These are phyloP conservation scores for Yamadazyma sp. DNA, from an alignment of 1,139 yeast genomes.

Conservation along the genomic window DNA sequence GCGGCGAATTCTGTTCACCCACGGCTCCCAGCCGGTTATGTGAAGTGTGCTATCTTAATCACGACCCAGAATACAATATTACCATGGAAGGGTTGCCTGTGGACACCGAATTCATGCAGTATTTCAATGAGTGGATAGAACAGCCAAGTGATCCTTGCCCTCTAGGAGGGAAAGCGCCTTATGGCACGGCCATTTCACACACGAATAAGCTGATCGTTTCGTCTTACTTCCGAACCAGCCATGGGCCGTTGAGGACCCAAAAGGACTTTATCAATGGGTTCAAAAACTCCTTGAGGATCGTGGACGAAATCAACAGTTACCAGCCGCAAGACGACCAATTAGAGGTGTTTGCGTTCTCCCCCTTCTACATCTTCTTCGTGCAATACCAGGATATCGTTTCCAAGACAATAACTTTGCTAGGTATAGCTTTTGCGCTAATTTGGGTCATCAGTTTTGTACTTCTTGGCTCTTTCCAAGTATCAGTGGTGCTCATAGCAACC, in stretches of 20 bases:
- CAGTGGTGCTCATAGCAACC: conserved; percentile 55
- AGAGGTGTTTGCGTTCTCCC: conserved; percentile 86
- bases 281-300: conserved; percentile 69
- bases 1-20: conserved; percentile 57
- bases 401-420: conserved; percentile 57
- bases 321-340: conserved; percentile 34
- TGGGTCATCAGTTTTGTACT: conserved; percentile 55
- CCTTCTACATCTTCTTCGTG: conserved; percentile 88
- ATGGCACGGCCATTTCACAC: conserved; percentile 58
- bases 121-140: conserved; percentile 78
- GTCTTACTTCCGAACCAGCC: conserved; percentile 78
- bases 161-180: conserved; percentile 93
- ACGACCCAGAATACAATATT: conserved; percentile 62
- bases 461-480: conserved; percentile 66
- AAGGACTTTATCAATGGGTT: conserved; percentile 81
- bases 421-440: conserved; percentile 56
- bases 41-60: conserved; percentile 63
- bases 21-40: conserved; percentile 71
- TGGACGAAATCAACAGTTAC: conserved; percentile 50
- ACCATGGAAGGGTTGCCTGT: conserved; percentile 85
- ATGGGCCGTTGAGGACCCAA: conserved; percentile 78
- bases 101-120: conserved; percentile 69
- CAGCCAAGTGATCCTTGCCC: conserved; percentile 92
- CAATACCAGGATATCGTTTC: conserved; percentile 70
- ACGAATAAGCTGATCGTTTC: conserved; percentile 45